Conservation (phyloP, 2,329 filamentous ascomycete genomes). For the Emmonsiellopsis sp. region DNA sequence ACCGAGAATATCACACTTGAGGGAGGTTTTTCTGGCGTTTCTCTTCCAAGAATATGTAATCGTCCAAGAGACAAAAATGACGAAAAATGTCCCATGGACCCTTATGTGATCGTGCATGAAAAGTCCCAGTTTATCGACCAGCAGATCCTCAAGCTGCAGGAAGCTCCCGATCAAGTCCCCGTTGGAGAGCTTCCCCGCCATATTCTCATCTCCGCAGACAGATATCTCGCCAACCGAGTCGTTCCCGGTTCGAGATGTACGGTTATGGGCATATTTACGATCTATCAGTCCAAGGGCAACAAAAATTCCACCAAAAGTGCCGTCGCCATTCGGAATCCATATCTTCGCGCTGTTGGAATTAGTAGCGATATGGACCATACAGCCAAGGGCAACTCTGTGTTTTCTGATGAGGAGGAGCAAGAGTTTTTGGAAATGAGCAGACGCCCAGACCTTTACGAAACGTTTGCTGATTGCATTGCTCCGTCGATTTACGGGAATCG, state of each 20-base stretch:
- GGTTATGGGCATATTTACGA: constrained; percentile 94
- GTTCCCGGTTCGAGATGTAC: constrained; percentile 92
- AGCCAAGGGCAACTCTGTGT: constrained; percentile 71
- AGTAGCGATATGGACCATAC: constrained; percentile 85
- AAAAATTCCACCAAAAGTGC: constrained; percentile 70
- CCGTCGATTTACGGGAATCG: constrained; percentile 94
- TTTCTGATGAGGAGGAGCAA: constrained; percentile 93
- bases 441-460: constrained; percentile 80
- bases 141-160: constrained; percentile 94
- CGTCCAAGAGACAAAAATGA: constrained; percentile 51
- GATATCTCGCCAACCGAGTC: constrained; percentile 89
- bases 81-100: constrained; percentile 80
- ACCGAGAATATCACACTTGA: constrained; percentile 61
- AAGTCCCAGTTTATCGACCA: constrained; percentile 93
- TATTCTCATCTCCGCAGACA: constrained; percentile 91
- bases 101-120: constrained; percentile 93
- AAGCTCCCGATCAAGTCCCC: constrained; percentile 93
- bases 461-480: constrained; percentile 86
- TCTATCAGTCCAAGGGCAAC: constrained; percentile 85
- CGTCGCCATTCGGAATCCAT: constrained; percentile 91
- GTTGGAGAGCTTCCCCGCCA: constrained; percentile 93
- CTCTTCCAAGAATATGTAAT: constrained; percentile 70
- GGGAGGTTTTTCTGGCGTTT: constrained; percentile 80
- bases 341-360: constrained; percentile 85
- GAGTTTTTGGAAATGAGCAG: constrained; percentile 89